Conservation (phyloP, 768 basidiomycete species). For the Lactifluus hygrophoroides region DNA sequence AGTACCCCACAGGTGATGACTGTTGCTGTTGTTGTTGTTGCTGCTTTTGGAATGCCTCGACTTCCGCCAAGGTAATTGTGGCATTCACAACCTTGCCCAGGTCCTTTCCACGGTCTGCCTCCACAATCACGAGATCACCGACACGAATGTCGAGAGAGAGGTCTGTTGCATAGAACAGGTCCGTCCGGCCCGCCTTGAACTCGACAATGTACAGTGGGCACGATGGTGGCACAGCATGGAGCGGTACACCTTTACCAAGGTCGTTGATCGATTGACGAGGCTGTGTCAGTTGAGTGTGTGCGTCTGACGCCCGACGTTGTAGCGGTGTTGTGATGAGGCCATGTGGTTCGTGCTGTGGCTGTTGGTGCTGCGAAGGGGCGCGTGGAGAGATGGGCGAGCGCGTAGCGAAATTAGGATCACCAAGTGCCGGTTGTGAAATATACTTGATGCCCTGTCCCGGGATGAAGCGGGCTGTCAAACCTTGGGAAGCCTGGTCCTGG, state of each 20-base stretch:
- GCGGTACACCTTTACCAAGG: conserved; percentile 83
- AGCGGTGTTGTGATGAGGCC: conserved; percentile 15
- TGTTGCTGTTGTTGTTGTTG: conserved; percentile 46
- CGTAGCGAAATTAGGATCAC: conserved; percentile 26
- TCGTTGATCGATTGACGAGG: conserved; percentile 33
- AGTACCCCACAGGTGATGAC: conserved; percentile 35
- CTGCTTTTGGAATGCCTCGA: conserved; percentile 83
- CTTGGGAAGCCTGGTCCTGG: conserved; percentile 31
- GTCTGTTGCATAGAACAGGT: conserved; percentile 87
- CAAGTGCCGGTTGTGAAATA: conserved; percentile 30
- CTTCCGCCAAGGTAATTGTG: conserved; percentile 80
- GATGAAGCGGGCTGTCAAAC: conserved; percentile 49
- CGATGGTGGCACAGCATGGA: conserved; percentile 70
- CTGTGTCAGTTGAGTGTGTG: conserved; percentile 23
- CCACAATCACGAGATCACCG: conserved; percentile 92
- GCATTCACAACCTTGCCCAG: conserved; percentile 89
- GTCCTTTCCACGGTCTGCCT: conserved; percentile 92
- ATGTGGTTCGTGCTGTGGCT: conserved; percentile 4
- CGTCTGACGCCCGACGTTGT: conserved; percentile 36
- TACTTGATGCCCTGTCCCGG: conserved; percentile 61
- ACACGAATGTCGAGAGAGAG: conserved; percentile 54
- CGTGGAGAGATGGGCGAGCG: conserved; percentile 54
- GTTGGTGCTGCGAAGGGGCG: conserved; percentile 24
- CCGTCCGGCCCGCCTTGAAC: conserved; percentile 95
- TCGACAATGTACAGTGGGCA: conserved; percentile 95